Evolutionary conservation across 345 rosid genomes (phyloP).

Genomic region (Hevea brasiliensis): DNA sequence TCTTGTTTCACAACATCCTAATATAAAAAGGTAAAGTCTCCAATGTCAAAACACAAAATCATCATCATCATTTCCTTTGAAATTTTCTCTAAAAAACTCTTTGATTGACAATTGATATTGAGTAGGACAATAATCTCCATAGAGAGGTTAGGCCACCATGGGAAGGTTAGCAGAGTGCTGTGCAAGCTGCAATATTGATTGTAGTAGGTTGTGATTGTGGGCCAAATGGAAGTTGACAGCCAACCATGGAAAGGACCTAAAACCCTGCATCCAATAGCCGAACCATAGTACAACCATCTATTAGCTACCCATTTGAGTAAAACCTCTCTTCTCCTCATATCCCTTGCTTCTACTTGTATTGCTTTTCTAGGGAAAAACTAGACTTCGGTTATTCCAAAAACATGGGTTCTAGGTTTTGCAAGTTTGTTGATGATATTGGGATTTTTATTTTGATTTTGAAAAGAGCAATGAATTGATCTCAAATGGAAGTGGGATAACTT

Average conservation of each 20-base stretch:
- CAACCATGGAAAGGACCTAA: conserved; percentile 92
- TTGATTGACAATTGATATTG: too few species aligned
- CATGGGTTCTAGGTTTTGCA: conserved; percentile 23
- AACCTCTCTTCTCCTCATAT: conserved; percentile 29
- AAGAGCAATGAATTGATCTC: conserved; percentile 11
- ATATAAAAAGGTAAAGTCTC: too few species aligned
- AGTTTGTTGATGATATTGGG: conserved; percentile 25
- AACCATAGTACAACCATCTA: conserved; percentile 61
- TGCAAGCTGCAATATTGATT: conserved; percentile 78
- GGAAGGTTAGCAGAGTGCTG: conserved; percentile 80
- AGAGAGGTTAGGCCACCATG: conserved; percentile 87
- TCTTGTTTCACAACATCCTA: too few species aligned
- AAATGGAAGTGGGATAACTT: conserved; percentile 1
- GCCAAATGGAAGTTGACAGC: conserved; percentile 89
- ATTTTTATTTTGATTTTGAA: conserved; percentile 18
- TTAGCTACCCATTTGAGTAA: conserved; percentile 46
- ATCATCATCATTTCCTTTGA: too few species aligned
- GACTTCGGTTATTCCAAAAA: conserved; percentile 27
- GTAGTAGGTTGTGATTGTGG: conserved; percentile 57
- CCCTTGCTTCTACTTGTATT: conserved; percentile 21
- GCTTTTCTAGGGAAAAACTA: conserved; percentile 35
- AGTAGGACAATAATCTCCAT: too few species aligned
- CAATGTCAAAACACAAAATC: too few species aligned
- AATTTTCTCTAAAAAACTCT: too few species aligned
- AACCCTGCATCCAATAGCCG: conserved; percentile 90